A percentile compares a stretch with the other conserved stretches of the same genome.
Conservation (phyloP, 2,329 filamentous ascomycete genomes). For the Chrysosphaeria jannelii region DNA sequence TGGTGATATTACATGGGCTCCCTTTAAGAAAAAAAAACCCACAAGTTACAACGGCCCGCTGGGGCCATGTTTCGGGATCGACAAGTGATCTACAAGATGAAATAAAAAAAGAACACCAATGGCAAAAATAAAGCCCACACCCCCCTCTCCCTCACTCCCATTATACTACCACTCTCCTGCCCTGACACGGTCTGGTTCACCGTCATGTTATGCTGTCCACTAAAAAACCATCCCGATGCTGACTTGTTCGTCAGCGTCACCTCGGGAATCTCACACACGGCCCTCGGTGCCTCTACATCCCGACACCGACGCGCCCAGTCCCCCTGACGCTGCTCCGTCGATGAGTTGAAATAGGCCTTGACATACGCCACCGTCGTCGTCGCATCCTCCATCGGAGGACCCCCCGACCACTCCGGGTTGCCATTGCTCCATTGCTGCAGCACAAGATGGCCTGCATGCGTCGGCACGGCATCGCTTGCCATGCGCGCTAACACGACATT, state of each 20-base stretch:
- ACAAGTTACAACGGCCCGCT: too few species aligned
- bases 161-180: too few species aligned
- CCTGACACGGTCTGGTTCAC: conserved; percentile 14
- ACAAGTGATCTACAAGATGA: too few species aligned
- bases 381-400: conserved; percentile 33
- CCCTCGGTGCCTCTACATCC: conserved; percentile 9
- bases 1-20: too few species aligned
- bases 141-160: too few species aligned
- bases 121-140: too few species aligned
- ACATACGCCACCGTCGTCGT: conserved; percentile 35
- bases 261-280: conserved; percentile 21
- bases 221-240: conserved; percentile 18
- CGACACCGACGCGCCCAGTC: conserved; percentile 14
- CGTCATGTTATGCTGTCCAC: conserved; percentile 14
- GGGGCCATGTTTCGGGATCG: too few species aligned
- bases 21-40: too few species aligned
- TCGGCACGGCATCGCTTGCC: conserved; percentile 24
- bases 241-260: conserved; percentile 9
- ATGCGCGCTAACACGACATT: conserved; percentile 24
- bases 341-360: conserved; percentile 56
- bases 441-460: conserved; percentile 30
- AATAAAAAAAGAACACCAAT: too few species aligned
- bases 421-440: conserved; percentile 59
- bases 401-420: conserved; percentile 37
- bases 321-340: conserved; percentile 11